Conservation (phyloP, 805 yeast genomes). For the Zygoascus biomembranicola region DNA sequence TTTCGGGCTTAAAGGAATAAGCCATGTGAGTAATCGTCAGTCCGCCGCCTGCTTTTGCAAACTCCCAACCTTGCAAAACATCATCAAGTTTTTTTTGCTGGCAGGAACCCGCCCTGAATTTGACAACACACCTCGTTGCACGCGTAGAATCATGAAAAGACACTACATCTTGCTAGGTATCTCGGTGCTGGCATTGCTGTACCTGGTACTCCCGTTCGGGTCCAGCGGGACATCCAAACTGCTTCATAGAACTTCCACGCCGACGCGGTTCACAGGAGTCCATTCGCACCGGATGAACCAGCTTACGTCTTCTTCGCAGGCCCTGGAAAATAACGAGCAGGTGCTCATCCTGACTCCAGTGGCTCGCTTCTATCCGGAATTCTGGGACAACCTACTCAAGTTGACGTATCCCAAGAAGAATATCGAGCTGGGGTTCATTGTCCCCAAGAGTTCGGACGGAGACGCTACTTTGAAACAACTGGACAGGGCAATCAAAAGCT, state of each 20-base stretch:
- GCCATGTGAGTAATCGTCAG: no score
- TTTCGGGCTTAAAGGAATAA: no score
- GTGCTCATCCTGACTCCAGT: conserved; percentile 85
- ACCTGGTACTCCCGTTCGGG: not conserved
- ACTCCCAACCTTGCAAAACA: not conserved
- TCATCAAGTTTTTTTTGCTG: not conserved
- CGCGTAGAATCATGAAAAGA: conserved; percentile 1
- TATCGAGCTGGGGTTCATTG: conserved; percentile 82
- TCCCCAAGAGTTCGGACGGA: conserved; percentile 78
- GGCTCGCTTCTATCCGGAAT: conserved; percentile 74
- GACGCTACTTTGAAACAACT: conserved; percentile 65
- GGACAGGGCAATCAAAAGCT: conserved; percentile 64
- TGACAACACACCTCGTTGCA: not conserved
- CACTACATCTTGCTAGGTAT: not conserved
- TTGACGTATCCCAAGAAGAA: conserved; percentile 77
- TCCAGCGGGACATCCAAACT: not conserved
- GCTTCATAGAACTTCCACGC: not conserved
- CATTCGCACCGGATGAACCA: conserved; percentile 77
- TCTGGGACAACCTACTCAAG: conserved; percentile 76
- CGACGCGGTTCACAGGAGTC: conserved; percentile 8
- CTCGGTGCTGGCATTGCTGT: not conserved
- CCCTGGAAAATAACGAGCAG: conserved; percentile 69
- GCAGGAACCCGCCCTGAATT: not conserved
- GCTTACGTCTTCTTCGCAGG: conserved; percentile 60
- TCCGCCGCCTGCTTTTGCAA: not conserved